These are phyloP conservation scores for Candida lessepsii DNA, from an alignment of 805 yeast species.

Conservation along the genomic window DNA sequence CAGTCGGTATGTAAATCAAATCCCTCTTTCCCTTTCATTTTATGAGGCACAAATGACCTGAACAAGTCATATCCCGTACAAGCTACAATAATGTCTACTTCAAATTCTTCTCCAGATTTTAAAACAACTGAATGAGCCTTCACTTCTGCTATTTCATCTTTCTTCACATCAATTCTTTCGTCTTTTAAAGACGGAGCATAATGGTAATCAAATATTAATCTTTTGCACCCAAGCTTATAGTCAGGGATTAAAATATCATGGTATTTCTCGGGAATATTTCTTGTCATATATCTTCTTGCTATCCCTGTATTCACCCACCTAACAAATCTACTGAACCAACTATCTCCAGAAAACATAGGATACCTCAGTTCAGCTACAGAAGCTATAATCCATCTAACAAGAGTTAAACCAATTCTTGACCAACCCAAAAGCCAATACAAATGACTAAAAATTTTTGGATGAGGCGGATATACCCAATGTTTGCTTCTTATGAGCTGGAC, in stretches of 20 bases:
- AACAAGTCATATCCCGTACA: constrained; percentile 40
- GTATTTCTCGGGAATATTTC: constrained; percentile 30
- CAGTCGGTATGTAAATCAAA: constrained; percentile 23
- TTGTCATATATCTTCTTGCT: constrained; percentile 26
- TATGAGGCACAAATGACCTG: constrained; percentile 18
- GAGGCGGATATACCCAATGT: constrained; percentile 41
- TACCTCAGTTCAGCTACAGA: constrained; percentile 32
- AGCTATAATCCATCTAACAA: constrained; percentile 29
- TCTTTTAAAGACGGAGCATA: constrained; percentile 35
- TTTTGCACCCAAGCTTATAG: constrained; percentile 42
- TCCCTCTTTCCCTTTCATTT: constrained; percentile 28
- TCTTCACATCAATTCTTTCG: constrained; percentile 25
- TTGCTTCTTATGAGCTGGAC: constrained; percentile 35
- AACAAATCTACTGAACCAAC: constrained; percentile 24
- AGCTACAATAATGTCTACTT: constrained; percentile 40
- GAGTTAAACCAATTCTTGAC: constrained; percentile 26
- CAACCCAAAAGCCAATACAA: constrained; percentile 25
- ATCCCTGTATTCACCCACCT: constrained; percentile 23
- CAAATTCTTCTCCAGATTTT: constrained; percentile 24
- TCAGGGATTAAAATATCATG: constrained; percentile 35
- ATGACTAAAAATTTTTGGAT: constrained; percentile 22
- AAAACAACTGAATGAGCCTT: constrained; percentile 30
- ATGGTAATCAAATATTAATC: constrained; percentile 37
- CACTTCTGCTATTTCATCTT: constrained; percentile 16
- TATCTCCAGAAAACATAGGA: constrained; percentile 35